Evolutionary conservation across 2,329 filamentous ascomycete genomes (phyloP), one percentile per base, ranked within the genome.

Genomic region (Fusarium xyrophilum): DNA sequence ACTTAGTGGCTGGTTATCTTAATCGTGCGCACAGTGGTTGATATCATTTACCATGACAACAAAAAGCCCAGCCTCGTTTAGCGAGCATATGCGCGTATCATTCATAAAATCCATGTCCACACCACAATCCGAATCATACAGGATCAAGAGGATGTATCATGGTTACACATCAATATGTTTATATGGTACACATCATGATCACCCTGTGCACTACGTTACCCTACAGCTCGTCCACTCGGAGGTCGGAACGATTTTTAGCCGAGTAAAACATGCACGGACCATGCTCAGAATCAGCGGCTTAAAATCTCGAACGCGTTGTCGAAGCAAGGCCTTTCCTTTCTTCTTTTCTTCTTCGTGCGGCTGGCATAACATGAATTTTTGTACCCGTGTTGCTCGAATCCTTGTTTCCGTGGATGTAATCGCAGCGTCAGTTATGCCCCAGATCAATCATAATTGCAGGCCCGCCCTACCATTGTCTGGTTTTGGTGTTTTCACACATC

Each of bases 301-400:
- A 79, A 79, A 77, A 65, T 70, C 66, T 69, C 67, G 46, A 63
- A 52, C 57, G 50, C 60, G 50, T 32, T 44, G 27, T 23, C 23
- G n/a, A 71, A 76, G 72, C 70, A 40, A 1, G 52, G 67, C 75
- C 76, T 74, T 79, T 77, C 79, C 79, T 82, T 81, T 81, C 75
- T 79, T 77, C 81, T 87, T 86, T 84, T 82, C 82, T 85, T 86
- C 88, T 85, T 92, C 84, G 90, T 93, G 91, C 91, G 91, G 91
- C 90, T 83, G 89, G 88, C 88, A 89, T 88, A 85, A 89, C 86
- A 82, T 81, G 78, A 82, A 83, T 81, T 83, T 78, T 87, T 87
- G 86, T 87, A 86, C 88, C 90, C 90, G 88, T 92, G 90, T 93
- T 93, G 90, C 91, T 91, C 89, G 86, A 84, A 84, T 89, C 83